phyloP scores from a whole-genome alignment of 306 rosid genomes.

The Astragalus membranaceus region DNA sequence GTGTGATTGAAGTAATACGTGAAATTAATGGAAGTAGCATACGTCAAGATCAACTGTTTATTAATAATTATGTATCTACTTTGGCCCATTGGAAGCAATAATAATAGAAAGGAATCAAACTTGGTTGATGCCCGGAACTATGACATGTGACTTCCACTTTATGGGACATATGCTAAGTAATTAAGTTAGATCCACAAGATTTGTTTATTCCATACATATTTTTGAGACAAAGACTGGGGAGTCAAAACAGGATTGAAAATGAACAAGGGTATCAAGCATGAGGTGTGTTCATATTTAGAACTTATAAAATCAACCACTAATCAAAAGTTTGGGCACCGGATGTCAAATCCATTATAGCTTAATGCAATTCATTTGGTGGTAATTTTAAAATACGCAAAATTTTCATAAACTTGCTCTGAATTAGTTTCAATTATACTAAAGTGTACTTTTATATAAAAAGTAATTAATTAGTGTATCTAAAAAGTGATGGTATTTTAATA shows the following conservation, averaged over 20 bases:
- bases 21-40: neutral
- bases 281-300: neutral
- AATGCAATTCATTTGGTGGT: slow-evolving; percentile 6
- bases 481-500: too few relatives aligned
- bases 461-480: too few relatives aligned
- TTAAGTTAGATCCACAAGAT: slow-evolving; percentile 20
- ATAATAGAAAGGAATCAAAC: slow-evolving; percentile 17
- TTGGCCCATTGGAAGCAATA: neutral
- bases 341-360: slow-evolving; percentile 28
- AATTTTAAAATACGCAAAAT: neutral
- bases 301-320: slow-evolving; percentile 23
- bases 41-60: neutral
- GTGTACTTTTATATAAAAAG: too few relatives aligned
- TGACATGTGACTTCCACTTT: slow-evolving; percentile 35
- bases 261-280: slow-evolving; percentile 7
- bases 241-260: slow-evolving; percentile 10
- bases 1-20: neutral
- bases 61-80: neutral
- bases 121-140: neutral
- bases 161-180: slow-evolving; percentile 25
- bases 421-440: too few relatives aligned
- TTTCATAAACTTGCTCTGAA: neutral
- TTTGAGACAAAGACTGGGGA: slow-evolving; percentile 2
- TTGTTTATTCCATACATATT: slow-evolving; percentile 26
- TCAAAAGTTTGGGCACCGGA: neutral